Percentiles rank a stretch among this genome's conserved stretches.
Conservation (phyloP, 148 eudicot species). For the Nyssa sinensis region DNA sequence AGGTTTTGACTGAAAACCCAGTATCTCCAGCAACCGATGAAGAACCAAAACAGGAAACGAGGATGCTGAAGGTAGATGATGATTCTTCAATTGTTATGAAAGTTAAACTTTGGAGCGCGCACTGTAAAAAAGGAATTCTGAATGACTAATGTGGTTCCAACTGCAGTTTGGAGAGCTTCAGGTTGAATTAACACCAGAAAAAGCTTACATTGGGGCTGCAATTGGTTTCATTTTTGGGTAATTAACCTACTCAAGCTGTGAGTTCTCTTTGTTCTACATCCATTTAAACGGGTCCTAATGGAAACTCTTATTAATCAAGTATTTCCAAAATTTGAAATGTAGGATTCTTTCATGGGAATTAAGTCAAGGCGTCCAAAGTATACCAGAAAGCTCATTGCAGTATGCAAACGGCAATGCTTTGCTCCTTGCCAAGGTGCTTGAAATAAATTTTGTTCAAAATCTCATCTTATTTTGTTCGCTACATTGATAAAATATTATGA, state of each 20-base stretch:
- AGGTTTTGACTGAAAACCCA: constrained; percentile 53
- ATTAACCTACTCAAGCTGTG: constrained; percentile 4
- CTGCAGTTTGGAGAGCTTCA: constrained; percentile 96
- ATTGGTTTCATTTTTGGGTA: constrained; percentile 78
- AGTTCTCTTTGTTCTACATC: constrained; percentile 6
- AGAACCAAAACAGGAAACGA: constrained; percentile 50
- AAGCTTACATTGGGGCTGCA: constrained; percentile 77
- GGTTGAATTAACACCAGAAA: constrained; percentile 71
- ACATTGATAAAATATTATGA: not conserved
- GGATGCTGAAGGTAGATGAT: constrained; percentile 61
- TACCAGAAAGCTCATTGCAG: constrained; percentile 73
- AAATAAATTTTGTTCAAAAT: not conserved
- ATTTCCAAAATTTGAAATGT: constrained; percentile 10
- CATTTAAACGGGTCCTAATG: not conserved
- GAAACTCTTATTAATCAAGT: not conserved
- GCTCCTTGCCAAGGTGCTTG: constrained; percentile 72
- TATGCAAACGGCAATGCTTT: constrained; percentile 91
- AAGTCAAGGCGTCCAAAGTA: constrained; percentile 86
- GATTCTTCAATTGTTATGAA: not conserved
- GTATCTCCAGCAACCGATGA: constrained; percentile 33
- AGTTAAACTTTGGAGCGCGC: not conserved
- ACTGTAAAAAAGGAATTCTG: not conserved
- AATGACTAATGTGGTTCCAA: constrained; percentile 14
- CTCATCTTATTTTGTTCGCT: not conserved
- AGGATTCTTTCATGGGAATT: constrained; percentile 85